phyloP scores from a whole-genome alignment of 495 filamentous ascomycete genomes.

The Parathielavia hyrcaniae region DNA sequence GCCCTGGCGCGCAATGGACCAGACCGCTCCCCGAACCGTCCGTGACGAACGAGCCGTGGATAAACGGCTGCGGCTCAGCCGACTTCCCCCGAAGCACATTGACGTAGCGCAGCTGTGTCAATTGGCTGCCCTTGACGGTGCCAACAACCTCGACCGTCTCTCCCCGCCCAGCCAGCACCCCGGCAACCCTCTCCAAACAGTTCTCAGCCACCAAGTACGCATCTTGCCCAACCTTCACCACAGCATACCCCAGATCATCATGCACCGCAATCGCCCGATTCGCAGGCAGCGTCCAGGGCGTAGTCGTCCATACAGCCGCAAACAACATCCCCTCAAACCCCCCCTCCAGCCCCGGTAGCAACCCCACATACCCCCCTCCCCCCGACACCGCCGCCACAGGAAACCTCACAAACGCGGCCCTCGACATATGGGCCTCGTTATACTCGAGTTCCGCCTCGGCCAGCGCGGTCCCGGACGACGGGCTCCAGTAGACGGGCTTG shows the following conservation, averaged over 20 bases:
- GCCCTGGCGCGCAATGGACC: conserved; percentile 89
- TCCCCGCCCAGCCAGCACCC: conserved; percentile 27
- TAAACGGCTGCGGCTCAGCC: conserved; percentile 55
- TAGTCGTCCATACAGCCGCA: conserved; percentile 94
- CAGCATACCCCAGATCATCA: conserved; percentile 61
- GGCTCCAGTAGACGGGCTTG: conserved; percentile 96
- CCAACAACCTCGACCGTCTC: conserved; percentile 45
- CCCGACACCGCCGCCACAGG: conserved; percentile 53
- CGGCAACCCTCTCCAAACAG: conserved; percentile 47
- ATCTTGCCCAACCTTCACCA: conserved; percentile 55
- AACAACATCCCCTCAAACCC: conserved; percentile 44
- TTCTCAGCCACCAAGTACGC: conserved; percentile 54
- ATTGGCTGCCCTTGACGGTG: conserved; percentile 56
- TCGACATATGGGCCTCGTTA: conserved; percentile 73
- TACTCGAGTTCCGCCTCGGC: conserved; percentile 97
- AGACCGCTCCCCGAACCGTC: conserved; percentile 82
- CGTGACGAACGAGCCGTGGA: conserved; percentile 81
- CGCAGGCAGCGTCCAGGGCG: conserved; percentile 93
- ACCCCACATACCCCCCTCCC: conserved; percentile 38
- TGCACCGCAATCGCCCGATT: conserved; percentile 83
- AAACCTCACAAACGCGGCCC: conserved; percentile 75
- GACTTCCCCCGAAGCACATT: conserved; percentile 54
- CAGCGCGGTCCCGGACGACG: conserved; percentile 80
- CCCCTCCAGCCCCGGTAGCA: conserved; percentile 33
- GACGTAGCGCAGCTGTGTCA: conserved; percentile 59